Base-by-base conservation (phyloP, 1,139 yeast genomes). In the Geotrichum citri-aurantii region DNA sequence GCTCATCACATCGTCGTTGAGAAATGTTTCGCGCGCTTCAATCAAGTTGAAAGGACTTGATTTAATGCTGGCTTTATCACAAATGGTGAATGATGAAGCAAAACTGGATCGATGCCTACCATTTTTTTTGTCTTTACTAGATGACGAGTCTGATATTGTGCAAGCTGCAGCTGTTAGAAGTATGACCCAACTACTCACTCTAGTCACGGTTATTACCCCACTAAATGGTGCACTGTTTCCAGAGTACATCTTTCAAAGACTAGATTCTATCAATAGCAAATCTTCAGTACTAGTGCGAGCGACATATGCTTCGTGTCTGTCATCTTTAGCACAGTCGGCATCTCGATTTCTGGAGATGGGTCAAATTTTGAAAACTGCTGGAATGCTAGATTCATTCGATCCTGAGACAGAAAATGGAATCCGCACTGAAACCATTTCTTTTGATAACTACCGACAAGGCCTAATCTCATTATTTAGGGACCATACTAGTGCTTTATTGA, bases 21-120 rank as follows among this genome's bases (percentile, higher is more conserved):
- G 91, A 62, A 82, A 88, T 58, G 79, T 91, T 0, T 80, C 81
- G 10, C 81, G 82, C 33, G 84, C 90, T 0, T 71, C 80, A 0
- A 82, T 86, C 31, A 80, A 90, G 64, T 71, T 86, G 3, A 82
- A 82, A 66, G 95, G 93, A 0, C 79, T 95, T 65, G 95, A 91
- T 66, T 72, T 92, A 58, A 79, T 93, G 2, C 70, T 90, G 12
- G 90, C 90, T 0, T 76, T 93, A 17, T 83, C 95, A 0, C 96
- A 89, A 68, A 80, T 84, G 61, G 77, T 90, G 2, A 81, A 82
- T 48, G 98, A 93, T 68, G 96, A 88, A 59, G 86, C 86, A 23
- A 92, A 91, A 68, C 75, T 93, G 52, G 98, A 93, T 69, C 75
- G 97, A 52, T 84, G 93, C 37, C 70, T 93, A 24, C 98, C 99